Base-by-base conservation (phyloP, 2,329 filamentous ascomycete species). In the Talaromyces rugulosus region DNA sequence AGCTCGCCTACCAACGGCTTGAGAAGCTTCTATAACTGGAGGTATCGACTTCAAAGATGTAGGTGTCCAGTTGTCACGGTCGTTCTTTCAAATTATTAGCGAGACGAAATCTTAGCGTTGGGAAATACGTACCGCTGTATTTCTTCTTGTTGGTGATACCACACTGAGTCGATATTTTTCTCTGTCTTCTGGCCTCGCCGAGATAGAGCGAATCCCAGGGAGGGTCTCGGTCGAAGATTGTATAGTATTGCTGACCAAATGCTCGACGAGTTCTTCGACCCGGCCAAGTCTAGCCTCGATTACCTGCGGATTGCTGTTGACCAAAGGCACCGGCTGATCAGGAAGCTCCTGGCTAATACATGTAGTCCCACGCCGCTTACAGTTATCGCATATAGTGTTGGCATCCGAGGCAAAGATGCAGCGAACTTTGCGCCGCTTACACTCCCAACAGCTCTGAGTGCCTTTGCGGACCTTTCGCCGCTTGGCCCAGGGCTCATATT, bases 331-430 rank as follows among this genome's bases (percentile, higher is more conserved):
- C 33, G 75, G 72, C 34, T 79, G 74, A 3, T 76, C 73, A 27
- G 77, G 77, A 52, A 31, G 30, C 60, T 83, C 82, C 66, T 85
- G 83, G 64, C 81, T 77, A 52, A 83, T 69, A 58, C 83, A 75
- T 47, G 40, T 34, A 3, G 66, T 67, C 7, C 68, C 61, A 12
- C 71, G 71, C 34, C 72, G 64, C 33, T 58, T 61, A 64, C 73
- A 75, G 51, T 68, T 66, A 53, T 68, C 63, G 64, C 73, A 75
- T 36, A 65, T 62, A 11, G 63, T 34, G 31, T 66, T 60, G 3
- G 57, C 33, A 30, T 65, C 55, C 34, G 67, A 61, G 14, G 66
- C 36, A 60, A 74, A 71, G 5, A 67, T 67, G 54, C 74, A 76
- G 14, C 68, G 67, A n/a, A 74, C 69, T 61, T 76, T 76, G 9